Evolutionary conservation across 1,284 basidiomycete species (phyloP), one percentile per base, ranked within the genome.

Genomic region (Trichosporon ovoides): DNA sequence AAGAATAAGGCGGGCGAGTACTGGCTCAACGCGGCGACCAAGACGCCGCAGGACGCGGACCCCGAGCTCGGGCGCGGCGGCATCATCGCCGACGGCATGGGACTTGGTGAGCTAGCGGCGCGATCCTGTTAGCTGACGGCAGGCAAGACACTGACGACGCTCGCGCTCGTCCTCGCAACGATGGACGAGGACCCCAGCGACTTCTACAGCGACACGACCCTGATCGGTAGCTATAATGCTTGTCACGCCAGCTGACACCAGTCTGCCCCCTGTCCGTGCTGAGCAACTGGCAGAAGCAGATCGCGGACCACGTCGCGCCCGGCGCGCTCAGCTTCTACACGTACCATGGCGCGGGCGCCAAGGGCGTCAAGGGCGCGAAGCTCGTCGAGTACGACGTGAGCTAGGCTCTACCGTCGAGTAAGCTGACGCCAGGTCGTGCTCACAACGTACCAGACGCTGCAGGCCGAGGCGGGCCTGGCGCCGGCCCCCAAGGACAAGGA

Each of bases 281-380:
- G 7, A 90, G 88, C 13, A 95, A 95, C 68, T 95, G 91, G 91
- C 86, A 89, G 68, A 87, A 89, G 66, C 92, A 95, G 73, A 85
- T 94, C 35, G 72, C 81, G 28, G 90, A 92, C 55, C 90, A 93
- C 64, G 84, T 88, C 56, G 78, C 76, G 11, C 78, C 78, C 20
- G 84, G 83, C 6, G 72, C 81, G 1, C 70, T 92, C 24, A 81
- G 80, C 0, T 78, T 72, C 49, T 86, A 83, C 67, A 80, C 85
- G 9, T 92, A 92, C 72, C 87, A 88, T 20, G 76, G 77, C 1
- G 68, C 81, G 7, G 83, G 80, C n/a, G 43, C 43, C 10, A 84
- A 86, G 51, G 81, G 81, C 11, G 77, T 88, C 66, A 81, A 79
- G 12, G 77, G 86, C 0, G 77, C 82, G 36, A 81, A 87, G 33